Evolutionary conservation across 2,329 filamentous ascomycete species (phyloP), one percentile per base, ranked within the genome.

Genomic region (Arthrobotrys musiformis): DNA sequence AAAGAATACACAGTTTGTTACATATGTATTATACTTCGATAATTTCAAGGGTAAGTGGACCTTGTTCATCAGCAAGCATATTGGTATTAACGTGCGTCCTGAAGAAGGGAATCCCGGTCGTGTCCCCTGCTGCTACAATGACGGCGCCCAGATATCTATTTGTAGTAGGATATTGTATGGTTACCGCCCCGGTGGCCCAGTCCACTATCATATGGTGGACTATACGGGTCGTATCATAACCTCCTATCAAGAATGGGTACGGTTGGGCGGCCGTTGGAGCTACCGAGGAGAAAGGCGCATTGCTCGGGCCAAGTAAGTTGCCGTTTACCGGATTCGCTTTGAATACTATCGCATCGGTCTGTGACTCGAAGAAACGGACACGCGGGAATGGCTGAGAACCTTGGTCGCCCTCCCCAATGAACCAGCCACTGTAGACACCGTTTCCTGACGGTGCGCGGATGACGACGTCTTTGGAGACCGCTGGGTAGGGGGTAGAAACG

Each of bases 391-490:
- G 54, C n/a, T 58, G 54, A 11, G 4, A 15, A 2, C 3, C 4
- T 24, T 58, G 54, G 33, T 24, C 17, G 22, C 26, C 17, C 3
- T 6, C 2, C n/a, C 54, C 54, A n/a, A 58, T 7, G 46, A 33
- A 63, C n/a, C 46, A 33, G 19, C 28, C 37, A 4, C 7, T 2
- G 19, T 40, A 70, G 15, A n/a, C 13, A n/a, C 56, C 56, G 33
- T 63, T 70, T n/a, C 35, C 58, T 4, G 2, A 8, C 8, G 7
- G 15, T 46, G 46, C 42, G 8, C 26, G 67, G 56, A 70, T 63
- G 17, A 54, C 9, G 26, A 63, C 61, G 9, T 35, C 17, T 22
- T 56, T 70, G 7, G 67, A 44, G 19, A 13, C 44, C 5, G 58
- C 56, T 5, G 56, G 56, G 19, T 35, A 1, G 46, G 33, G n/a